A percentile compares a stretch with the other conserved stretches of the same genome.
phyloP scores from a whole-genome alignment of 2,329 filamentous ascomycete genomes.

The Claviceps digitariae region DNA sequence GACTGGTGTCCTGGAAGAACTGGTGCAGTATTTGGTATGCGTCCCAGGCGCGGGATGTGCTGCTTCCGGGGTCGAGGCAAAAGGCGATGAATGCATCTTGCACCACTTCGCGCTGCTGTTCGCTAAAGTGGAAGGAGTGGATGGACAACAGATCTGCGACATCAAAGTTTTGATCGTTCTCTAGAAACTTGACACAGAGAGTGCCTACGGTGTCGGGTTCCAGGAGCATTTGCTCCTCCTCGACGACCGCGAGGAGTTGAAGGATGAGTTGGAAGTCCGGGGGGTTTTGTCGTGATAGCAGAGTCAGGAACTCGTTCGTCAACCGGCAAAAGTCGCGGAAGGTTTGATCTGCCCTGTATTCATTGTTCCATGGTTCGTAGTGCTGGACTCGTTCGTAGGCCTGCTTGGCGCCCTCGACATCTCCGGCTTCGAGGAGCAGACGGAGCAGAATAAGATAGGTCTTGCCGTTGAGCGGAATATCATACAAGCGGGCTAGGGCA shows the following conservation, averaged over 20 bases:
- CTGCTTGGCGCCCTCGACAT: constrained; percentile 55
- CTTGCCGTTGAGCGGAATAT: constrained; percentile 50
- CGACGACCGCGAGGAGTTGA: constrained; percentile 58
- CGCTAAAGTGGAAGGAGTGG: constrained; percentile 56
- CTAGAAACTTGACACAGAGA: constrained; percentile 61
- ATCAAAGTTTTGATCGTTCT: constrained; percentile 63
- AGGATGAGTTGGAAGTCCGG: constrained; percentile 59
- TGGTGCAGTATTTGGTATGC: constrained; percentile 52
- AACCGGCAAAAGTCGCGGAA: constrained; percentile 41
- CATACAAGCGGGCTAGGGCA: constrained; percentile 48
- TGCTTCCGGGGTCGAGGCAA: constrained; percentile 48
- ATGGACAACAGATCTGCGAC: constrained; percentile 71
- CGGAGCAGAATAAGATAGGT: constrained; percentile 66
- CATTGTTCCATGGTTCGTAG: constrained; percentile 24
- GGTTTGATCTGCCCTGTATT: constrained; percentile 33
- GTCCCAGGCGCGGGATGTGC: constrained; percentile 50
- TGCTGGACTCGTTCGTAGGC: constrained; percentile 40
- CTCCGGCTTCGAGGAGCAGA: constrained; percentile 58
- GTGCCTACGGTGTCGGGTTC: constrained; percentile 61
- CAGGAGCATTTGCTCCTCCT: constrained; percentile 55
- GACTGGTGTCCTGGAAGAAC: constrained; percentile 52
- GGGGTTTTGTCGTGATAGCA: constrained; percentile 46
- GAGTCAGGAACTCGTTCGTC: constrained; percentile 59
- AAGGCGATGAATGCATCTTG: constrained; percentile 53
- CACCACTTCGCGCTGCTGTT: constrained; percentile 54